Conservation (phyloP, 352 stramenopile species). For the Phytophthora pluvialis region DNA sequence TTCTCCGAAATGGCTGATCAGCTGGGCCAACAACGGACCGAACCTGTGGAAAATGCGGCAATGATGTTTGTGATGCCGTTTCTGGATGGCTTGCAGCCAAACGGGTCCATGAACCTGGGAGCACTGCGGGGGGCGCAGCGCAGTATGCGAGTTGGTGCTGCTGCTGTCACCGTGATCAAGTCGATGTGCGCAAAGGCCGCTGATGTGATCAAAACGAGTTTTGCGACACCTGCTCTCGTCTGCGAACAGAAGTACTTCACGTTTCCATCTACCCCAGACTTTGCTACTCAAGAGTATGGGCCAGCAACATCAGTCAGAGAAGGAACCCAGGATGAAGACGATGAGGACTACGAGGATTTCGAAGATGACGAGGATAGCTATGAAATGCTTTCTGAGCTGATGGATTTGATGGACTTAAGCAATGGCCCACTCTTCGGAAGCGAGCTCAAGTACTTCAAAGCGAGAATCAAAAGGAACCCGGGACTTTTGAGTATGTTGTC, state of each 20-base stretch:
- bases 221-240: conserved; percentile 14
- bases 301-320: conserved; percentile 7
- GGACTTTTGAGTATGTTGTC: conserved; percentile 15
- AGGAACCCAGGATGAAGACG: background rate
- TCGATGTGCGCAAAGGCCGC: conserved; percentile 11
- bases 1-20: conserved; percentile 39
- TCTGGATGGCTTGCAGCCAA: conserved; percentile 34
- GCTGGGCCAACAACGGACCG: conserved; percentile 25
- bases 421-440: conserved; percentile 6
- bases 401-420: conserved; percentile 20
- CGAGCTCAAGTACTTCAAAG: conserved; percentile 15
- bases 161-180: conserved; percentile 1
- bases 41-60: conserved; percentile 33
- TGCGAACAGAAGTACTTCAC: conserved; percentile 22
- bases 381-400: conserved; percentile 33
- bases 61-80: conserved; percentile 36
- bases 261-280: conserved; percentile 23
- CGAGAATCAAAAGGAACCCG: conserved; percentile 21
- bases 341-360: no score
- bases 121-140: no score
- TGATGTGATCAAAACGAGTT: conserved; percentile 27
- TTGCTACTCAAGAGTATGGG: conserved; percentile 27
- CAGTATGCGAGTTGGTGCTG: background rate
- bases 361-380: no score
- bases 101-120: conserved; percentile 30